Base-by-base conservation (phyloP, 768 basidiomycete species). In the Xerocomellus amylosporus region DNA sequence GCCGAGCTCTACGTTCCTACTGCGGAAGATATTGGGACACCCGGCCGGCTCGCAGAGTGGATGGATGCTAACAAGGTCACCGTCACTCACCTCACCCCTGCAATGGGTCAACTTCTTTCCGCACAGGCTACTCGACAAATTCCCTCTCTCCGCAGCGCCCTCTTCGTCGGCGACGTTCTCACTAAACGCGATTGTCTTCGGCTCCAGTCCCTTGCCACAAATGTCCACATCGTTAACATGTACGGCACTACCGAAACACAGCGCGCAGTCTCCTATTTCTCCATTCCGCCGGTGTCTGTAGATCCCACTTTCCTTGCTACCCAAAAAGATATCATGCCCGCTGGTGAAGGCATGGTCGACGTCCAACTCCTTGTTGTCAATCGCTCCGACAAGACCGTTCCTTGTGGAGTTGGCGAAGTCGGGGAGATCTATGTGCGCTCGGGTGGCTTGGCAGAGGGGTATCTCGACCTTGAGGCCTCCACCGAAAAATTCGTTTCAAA, bases 221-320 rank as follows among this genome's bases (percentile, higher is more conserved):
- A 98, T 63, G 93, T 95, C 14, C 79, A 85, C 33, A 98, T 99
- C 68, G 87, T 98, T 72, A 99, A 99, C 78, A 99, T 99, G 97
- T 99, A 98, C 71, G 97, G 97, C 15, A 98, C 97, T 8, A 99
- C 97, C 20, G 97, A 99, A 74, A 98, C 97, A 8, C 97, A 99
- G 70, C 90, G 97, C 49, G 97, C 97, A 2, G 97, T 99, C 10
- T 98, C 95, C 20, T 98, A 98, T 74, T 98, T 95, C 68, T 81
- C 86, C 20, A 93, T 98, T 62, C 94, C 96, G 2, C 82, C 90
- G 49, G 82, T 96, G 9, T 75, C 86, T 8, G 79, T 79, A 51
- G 94, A 98, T 66, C 80, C 87, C 1, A 94, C 93, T 2, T 98
- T 97, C 81, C 80, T 98, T 39, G 83, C 87, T 22, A 93, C 86